phyloP scores from a whole-genome alignment of 140 eudicot genomes.

The Flaveria floridana region DNA sequence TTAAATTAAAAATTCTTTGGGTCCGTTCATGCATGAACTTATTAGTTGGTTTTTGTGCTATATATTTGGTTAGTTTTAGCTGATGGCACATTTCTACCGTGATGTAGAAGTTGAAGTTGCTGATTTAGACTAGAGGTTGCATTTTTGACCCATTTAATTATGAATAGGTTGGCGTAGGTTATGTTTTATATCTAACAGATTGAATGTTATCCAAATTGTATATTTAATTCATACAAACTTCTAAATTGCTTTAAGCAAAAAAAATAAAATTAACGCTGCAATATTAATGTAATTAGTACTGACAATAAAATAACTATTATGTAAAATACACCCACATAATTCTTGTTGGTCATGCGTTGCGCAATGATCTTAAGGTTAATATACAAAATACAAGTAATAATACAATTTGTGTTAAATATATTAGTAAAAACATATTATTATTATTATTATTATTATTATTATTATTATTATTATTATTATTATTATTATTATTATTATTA shows the following conservation, averaged over 20 bases:
- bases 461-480: no score
- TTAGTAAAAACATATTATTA: no score
- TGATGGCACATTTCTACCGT: not conserved
- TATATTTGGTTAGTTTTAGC: slow-evolving; percentile 13
- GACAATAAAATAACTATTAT: not conserved
- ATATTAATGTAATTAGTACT: not conserved
- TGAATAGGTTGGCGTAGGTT: not conserved
- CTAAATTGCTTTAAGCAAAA: not conserved
- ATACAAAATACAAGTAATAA: no score
- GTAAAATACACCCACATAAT: not conserved
- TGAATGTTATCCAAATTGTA: not conserved
- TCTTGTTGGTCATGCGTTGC: no score
- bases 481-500: no score
- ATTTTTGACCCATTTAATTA: not conserved
- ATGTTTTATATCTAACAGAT: not conserved
- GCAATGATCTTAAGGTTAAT: no score
- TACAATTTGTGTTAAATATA: no score
- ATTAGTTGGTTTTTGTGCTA: slow-evolving; percentile 21
- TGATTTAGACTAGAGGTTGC: not conserved
- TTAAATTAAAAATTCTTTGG: not conserved
- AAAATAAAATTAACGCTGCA: not conserved
- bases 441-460: no score
- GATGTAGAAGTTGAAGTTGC: not conserved
- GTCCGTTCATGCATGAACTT: slow-evolving; percentile 17
- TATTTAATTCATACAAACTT: not conserved